Evolutionary conservation across 345 rosid species (phyloP).

Genomic region (Salix purpurea): DNA sequence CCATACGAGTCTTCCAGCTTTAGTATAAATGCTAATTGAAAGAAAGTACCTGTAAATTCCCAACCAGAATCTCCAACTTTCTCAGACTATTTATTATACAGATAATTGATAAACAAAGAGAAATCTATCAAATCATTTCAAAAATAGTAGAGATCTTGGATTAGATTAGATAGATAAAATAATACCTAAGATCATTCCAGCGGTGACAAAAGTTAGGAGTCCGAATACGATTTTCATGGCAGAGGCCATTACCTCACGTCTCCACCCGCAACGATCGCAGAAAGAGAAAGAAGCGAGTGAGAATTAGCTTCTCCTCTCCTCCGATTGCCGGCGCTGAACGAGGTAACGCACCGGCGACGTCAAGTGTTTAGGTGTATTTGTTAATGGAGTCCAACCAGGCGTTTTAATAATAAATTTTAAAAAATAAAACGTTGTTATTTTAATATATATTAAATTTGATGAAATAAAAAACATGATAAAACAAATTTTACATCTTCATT

Average conservation of each 20-base stretch:
- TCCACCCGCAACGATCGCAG: neutral
- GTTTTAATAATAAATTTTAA: no score
- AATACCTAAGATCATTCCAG: constrained; percentile 88
- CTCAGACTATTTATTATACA: neutral
- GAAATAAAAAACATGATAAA: no score
- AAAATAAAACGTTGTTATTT: no score
- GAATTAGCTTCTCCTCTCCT: neutral
- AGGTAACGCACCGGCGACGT: no score
- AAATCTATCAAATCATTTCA: neutral
- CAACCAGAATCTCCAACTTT: neutral
- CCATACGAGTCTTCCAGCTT: constrained; percentile 74
- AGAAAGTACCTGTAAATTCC: constrained; percentile 68
- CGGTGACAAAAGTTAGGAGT: constrained; percentile 74
- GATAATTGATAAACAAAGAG: neutral
- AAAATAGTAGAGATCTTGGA: neutral
- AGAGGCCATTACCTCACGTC: constrained; percentile 45
- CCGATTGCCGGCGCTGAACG: neutral
- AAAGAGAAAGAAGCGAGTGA: neutral
- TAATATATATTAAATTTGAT: no score
- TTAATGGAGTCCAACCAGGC: no score
- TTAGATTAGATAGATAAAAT: neutral
- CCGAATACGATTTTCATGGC: constrained; percentile 72
- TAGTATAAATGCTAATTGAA: constrained; percentile 72
- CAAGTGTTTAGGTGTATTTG: no score
- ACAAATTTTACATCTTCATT: no score